These are phyloP conservation scores for Puccinia triticina DNA, from an alignment of 1,284 basidiomycete genomes.

Conservation along the genomic window DNA sequence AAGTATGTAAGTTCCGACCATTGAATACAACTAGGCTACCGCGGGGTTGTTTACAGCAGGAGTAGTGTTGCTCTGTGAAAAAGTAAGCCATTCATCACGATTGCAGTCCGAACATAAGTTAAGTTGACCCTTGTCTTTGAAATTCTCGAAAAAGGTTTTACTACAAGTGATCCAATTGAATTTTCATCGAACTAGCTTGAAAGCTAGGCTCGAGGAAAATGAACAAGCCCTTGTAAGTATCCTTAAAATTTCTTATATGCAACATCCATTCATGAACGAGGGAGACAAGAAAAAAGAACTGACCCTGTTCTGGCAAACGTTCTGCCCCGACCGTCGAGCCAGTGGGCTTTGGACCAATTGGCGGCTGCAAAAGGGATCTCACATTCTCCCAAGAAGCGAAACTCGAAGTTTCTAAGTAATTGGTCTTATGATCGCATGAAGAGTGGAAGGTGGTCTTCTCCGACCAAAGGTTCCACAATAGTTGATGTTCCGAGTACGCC, in stretches of 20 bases:
- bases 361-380: conserved; percentile 48
- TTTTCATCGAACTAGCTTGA: conserved; percentile 30
- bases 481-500: conserved; percentile 34
- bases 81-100: conserved; percentile 60
- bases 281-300: background rate
- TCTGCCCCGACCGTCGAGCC: background rate
- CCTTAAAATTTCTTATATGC: background rate
- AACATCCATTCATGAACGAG: background rate
- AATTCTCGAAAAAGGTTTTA: conserved; percentile 6
- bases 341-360: conserved; percentile 53
- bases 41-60: conserved; percentile 68
- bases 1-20: background rate
- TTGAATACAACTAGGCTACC: background rate
- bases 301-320: background rate
- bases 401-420: conserved; percentile 19
- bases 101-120: background rate
- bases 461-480: background rate
- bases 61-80: conserved; percentile 70
- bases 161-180: conserved; percentile 35
- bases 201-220: conserved; percentile 30
- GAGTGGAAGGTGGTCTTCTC: background rate
- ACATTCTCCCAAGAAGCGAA: conserved; percentile 37
- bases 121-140: background rate
- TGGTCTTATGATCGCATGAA: background rate
- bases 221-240: conserved; percentile 32